Evolutionary conservation across 225 moss, liverwort and hornwort genomes (phyloP), one percentile per base, ranked within the genome.

Genomic region (Takakia lepidozioides): DNA sequence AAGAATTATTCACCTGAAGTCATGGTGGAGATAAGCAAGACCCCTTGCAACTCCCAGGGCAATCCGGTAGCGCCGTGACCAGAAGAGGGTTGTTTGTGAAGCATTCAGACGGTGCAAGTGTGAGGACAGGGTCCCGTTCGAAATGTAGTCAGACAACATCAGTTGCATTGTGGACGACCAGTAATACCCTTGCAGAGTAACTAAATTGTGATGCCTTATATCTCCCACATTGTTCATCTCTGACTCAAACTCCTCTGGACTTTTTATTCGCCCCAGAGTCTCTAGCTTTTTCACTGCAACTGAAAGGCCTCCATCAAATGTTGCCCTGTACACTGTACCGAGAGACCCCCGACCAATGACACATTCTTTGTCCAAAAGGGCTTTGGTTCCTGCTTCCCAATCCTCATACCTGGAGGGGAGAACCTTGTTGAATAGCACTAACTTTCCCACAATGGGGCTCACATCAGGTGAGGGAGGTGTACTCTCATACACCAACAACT

Each of bases 81-180:
- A 95, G 19, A 53, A 78, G 25, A 95, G 66, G 32, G 81, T 39
- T 7, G 73, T 63, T 23, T 58, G 51, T 1, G 43, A 20, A 10
- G 43, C 35, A 44, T 44, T 55, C 55, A 41, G 19, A 34, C 64
- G 65, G 46, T 78, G 86, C 62, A 95, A 63, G 35, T 95, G 90
- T 29, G 60, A 64, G 23, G 72, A 69, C 2, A 95, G 77, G 16
- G 86, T 87, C 16, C 80, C 69, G 5, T 85, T 90, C 0, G 77
- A 28, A 28, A 95, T 39, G 52, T 72, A 90, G 60, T 95, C 95
- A 3, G 75, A 80, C 25, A 95, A 42, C 55, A 90, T 72, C 22
- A 95, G 61, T 63, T 95, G 95, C 95, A 95, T 95, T 0, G 89
- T 74, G 0, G 90, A 84, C 4, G 89, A 95, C 95, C 95, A 95